Base-by-base conservation (phyloP, 1,284 basidiomycete species). In the Rhodotorula sp. region DNA sequence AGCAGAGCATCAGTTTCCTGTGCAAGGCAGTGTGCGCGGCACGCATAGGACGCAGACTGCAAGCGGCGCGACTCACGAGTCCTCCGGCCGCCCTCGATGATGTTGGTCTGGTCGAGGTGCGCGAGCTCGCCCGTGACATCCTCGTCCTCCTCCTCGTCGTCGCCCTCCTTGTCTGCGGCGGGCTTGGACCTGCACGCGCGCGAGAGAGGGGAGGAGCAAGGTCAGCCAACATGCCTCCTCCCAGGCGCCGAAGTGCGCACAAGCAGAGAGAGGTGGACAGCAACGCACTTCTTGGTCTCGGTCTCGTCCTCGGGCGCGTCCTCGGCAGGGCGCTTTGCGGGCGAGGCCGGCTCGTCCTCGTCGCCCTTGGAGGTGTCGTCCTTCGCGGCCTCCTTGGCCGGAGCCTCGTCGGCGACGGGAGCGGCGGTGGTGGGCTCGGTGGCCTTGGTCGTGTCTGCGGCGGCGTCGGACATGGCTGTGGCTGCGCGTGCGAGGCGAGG, bases 71-170 rank as follows among this genome's bases (percentile, higher is more conserved):
- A 71, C 70, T 44, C 12, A 71, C 70, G 71, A 21, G 71, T 73
- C 44, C 71, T 52, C 12, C 71, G 61, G 23, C 71, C 71, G 25
- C 61, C 61, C 46, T 62, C 52, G 54, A 73, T 73, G 62, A 73
- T 73, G 68, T 73, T 73, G 61, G 52, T 48, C 62, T 66, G 56
- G 61, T 73, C 71, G 19, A 73, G 62, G 65, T 64, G 61, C 16
- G 67, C 64, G 23, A 73, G 46, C 55, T 73, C 71, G 65, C 65
- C 71, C 54, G 68, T 58, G 54, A 70, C 70, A 50, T 72, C 70
- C 59, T 71, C 70, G 25, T 59, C 59, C 44, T 72, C 70, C 25
- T 64, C 48, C 4, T 67, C 54, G 21, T 53, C 42, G 49, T 54
- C 50, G 34, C 34, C 34, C 58, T 69, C n/a, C 45, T 54, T n/a